Evolutionary conservation across 768 basidiomycete genomes (phyloP).

Genomic region (Hebeloma cylindrosporum): DNA sequence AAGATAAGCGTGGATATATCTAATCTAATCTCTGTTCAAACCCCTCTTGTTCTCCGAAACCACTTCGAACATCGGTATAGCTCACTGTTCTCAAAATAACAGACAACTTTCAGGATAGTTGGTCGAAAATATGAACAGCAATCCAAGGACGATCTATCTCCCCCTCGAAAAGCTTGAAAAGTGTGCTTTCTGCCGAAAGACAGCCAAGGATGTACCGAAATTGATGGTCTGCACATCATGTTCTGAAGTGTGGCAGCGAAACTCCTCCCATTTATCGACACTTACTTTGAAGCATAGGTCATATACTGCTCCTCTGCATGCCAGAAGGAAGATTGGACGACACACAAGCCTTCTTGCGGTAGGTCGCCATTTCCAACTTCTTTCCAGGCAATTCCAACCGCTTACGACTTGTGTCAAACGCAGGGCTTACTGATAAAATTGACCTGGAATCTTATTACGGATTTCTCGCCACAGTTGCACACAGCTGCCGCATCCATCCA

Average conservation of each 20-base stretch:
- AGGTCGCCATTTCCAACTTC: too few relatives aligned
- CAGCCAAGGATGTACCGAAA: conserved; percentile 1
- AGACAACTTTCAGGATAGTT: too few relatives aligned
- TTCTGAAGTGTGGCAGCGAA: not conserved
- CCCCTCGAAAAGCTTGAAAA: conserved; percentile 1
- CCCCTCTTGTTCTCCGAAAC: too few relatives aligned
- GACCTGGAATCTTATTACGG: conserved; percentile 35
- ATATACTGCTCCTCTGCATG: conserved; percentile 20
- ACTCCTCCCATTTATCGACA: conserved; percentile 24
- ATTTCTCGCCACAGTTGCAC: conserved; percentile 29
- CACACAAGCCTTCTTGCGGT: conserved; percentile 9
- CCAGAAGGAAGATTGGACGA: conserved; percentile 9
- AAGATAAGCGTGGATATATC: too few relatives aligned
- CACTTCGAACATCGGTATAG: too few relatives aligned
- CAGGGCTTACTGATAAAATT: conserved; percentile 37
- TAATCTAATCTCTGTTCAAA: too few relatives aligned
- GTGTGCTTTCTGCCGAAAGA: not conserved
- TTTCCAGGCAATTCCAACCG: not conserved
- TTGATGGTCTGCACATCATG: not conserved
- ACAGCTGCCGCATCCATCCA: conserved; percentile 18
- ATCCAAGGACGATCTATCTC: not conserved
- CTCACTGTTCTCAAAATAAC: too few relatives aligned
- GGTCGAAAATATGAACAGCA: too few relatives aligned
- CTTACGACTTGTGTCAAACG: not conserved
- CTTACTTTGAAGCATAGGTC: conserved; percentile 1